Evolutionary conservation across 2,329 filamentous ascomycete species (phyloP).

Genomic region (Harringtonia aguacate): DNA sequence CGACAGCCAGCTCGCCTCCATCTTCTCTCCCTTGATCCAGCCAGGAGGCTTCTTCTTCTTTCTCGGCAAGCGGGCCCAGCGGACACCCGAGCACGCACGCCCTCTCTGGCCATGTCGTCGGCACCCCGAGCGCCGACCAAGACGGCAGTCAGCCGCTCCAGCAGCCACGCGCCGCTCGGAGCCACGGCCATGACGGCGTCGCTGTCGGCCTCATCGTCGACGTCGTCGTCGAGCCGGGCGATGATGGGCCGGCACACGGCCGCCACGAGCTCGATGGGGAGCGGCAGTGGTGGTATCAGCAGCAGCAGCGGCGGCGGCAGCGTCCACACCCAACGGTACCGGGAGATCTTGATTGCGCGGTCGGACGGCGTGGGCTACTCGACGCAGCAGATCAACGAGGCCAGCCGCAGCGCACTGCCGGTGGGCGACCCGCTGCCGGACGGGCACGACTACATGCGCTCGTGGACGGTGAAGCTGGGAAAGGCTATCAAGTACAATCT

Average conservation of each 20-base stretch:
- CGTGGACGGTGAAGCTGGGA: conserved; percentile 14
- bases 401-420: conserved; percentile 11
- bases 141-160: not conserved
- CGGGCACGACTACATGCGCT: conserved; percentile 9
- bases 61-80: not conserved
- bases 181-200: not conserved
- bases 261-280: not conserved
- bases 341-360: conserved; percentile 10
- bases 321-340: conserved; percentile 7
- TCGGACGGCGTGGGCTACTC: conserved; percentile 13
- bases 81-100: too few relatives aligned
- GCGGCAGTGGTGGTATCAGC: not conserved
- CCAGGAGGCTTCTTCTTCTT: not conserved
- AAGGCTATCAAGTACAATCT: conserved; percentile 15
- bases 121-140: not conserved
- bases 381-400: conserved; percentile 13
- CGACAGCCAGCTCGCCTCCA: too few relatives aligned
- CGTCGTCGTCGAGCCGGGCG: not conserved
- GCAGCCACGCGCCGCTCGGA: not conserved
- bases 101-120: not conserved
- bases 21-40: too few relatives aligned
- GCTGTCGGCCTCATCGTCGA: not conserved
- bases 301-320: not conserved
- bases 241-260: not conserved
- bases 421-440: conserved; percentile 12